A percentile compares a stretch with the other conserved stretches of the same genome.
phyloP scores from a whole-genome alignment of 352 stramenopile genomes.

The Phytophthora citricola region DNA sequence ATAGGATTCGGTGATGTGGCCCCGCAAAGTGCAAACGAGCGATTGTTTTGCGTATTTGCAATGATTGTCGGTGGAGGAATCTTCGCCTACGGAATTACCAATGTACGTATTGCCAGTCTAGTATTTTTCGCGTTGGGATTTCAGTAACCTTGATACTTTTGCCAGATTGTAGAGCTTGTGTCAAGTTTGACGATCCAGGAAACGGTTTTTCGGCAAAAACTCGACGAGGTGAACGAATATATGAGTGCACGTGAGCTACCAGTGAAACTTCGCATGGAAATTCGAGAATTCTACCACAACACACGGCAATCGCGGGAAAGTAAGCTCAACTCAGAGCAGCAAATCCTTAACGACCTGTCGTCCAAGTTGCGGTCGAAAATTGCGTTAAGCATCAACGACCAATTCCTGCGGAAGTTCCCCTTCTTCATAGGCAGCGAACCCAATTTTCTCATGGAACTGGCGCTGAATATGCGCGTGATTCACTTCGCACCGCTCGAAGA shows the following conservation, averaged over 20 bases:
- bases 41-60: slow-evolving; percentile 72
- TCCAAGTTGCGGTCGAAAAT: slow-evolving; percentile 81
- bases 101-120: slow-evolving; percentile 41
- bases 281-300: slow-evolving; percentile 84
- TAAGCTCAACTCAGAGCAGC: slow-evolving; percentile 65
- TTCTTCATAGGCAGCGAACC: slow-evolving; percentile 79
- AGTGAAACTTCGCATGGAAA: slow-evolving; percentile 71
- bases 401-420: slow-evolving; percentile 77
- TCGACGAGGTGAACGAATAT: slow-evolving; percentile 86
- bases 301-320: slow-evolving; percentile 68
- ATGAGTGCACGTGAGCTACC: slow-evolving; percentile 77
- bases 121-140: background rate
- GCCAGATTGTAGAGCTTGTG: slow-evolving; percentile 73
- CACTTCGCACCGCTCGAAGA: slow-evolving; percentile 61
- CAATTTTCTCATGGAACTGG: slow-evolving; percentile 83
- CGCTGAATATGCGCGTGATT: slow-evolving; percentile 82
- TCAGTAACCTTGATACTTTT: background rate
- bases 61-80: slow-evolving; percentile 77
- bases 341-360: slow-evolving; percentile 71
- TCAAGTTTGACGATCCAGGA: slow-evolving; percentile 75
- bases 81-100: slow-evolving; percentile 85
- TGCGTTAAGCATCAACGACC: slow-evolving; percentile 78
- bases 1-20: slow-evolving; percentile 67
- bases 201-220: slow-evolving; percentile 68
- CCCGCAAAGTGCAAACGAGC: slow-evolving; percentile 55